Evolutionary conservation across 139 green algal genomes (phyloP).

Genomic region (Tetradesmus obliquus): DNA sequence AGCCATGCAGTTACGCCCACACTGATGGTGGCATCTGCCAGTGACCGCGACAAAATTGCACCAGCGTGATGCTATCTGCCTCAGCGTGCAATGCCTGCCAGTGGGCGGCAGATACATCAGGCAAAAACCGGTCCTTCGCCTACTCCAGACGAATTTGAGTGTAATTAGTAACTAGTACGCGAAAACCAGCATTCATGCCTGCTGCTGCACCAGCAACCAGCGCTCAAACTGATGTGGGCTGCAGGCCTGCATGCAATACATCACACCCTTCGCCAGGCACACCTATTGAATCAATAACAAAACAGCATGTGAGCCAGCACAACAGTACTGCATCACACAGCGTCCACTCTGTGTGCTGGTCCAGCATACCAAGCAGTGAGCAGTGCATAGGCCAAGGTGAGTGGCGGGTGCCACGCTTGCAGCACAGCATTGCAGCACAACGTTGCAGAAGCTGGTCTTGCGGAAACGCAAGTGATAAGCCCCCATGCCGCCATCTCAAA

Average conservation of each 20-base stretch:
- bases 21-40: too few species aligned
- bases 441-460: not conserved
- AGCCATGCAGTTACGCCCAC: too few species aligned
- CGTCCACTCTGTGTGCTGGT: not conserved
- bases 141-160: too few species aligned
- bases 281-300: not conserved
- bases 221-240: not conserved
- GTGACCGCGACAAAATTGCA: too few species aligned
- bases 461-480: not conserved
- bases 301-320: not conserved
- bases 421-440: not conserved
- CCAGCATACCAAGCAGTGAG: not conserved
- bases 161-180: too few species aligned
- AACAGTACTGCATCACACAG: not conserved
- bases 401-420: not conserved
- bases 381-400: not conserved
- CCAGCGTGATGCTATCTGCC: too few species aligned
- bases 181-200: not conserved
- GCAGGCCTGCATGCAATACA: not conserved
- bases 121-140: too few species aligned
- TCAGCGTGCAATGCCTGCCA: too few species aligned
- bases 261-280: not conserved
- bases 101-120: not conserved
- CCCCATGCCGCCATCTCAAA: not conserved
- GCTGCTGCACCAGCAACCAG: not conserved